Conservation (phyloP, 225 moss, liverwort and hornwort genomes). For the Polytrichum commune region DNA sequence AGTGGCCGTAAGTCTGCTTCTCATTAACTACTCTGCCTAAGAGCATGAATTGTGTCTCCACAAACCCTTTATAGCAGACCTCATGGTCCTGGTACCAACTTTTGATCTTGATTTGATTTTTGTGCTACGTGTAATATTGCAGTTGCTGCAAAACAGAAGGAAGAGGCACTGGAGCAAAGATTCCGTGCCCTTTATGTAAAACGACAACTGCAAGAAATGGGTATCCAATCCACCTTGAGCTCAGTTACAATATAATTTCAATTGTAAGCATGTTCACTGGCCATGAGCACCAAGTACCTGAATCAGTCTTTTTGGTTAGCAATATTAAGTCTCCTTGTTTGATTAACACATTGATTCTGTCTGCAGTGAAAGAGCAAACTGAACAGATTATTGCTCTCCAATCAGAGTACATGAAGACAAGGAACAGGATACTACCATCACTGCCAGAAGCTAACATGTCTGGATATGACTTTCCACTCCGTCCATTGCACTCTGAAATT, state of each 20-base stretch:
- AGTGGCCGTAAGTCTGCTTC: slow-evolving; percentile 46
- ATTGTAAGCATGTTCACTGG: too few species aligned
- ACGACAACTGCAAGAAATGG: slow-evolving; percentile 27
- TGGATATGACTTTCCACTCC: slow-evolving; percentile 8
- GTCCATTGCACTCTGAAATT: slow-evolving; percentile 13
- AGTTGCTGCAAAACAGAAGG: slow-evolving; percentile 37
- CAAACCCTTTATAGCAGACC: not conserved
- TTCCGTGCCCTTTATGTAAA: slow-evolving; percentile 29
- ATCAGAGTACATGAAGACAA: slow-evolving; percentile 1
- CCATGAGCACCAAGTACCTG: too few species aligned
- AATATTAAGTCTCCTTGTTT: too few species aligned
- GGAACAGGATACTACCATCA: slow-evolving; percentile 5
- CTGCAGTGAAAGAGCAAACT: slow-evolving; percentile 12
- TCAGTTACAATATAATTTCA: too few species aligned
- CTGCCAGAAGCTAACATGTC: slow-evolving; percentile 4
- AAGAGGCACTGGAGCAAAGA: slow-evolving; percentile 28
- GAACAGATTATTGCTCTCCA: slow-evolving; percentile 5
- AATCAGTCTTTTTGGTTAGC: too few species aligned
- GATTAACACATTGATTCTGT: too few species aligned
- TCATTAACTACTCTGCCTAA: not conserved
- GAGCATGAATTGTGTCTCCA: too few species aligned
- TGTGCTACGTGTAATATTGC: not conserved
- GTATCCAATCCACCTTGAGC: slow-evolving; percentile 9
- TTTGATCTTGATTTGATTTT: not conserved
- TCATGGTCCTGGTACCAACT: not conserved